Conservation (phyloP, 2,329 filamentous ascomycete genomes). For the Colletotrichum sp. region DNA sequence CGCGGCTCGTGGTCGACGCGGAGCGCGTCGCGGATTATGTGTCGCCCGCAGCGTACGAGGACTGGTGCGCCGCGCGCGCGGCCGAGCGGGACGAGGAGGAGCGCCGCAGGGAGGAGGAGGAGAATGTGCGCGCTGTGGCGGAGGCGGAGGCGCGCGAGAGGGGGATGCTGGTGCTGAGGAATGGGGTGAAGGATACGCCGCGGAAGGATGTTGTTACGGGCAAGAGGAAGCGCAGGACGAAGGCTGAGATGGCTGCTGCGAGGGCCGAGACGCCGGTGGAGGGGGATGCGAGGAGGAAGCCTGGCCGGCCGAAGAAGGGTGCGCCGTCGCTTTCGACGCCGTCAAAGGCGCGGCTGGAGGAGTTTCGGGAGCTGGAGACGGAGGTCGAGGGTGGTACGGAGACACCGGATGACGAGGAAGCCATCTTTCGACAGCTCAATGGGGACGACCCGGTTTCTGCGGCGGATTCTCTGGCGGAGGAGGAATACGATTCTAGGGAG, state of each 20-base stretch:
- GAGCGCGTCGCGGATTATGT: slow-evolving; percentile 62
- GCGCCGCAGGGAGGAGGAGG: slow-evolving; percentile 28
- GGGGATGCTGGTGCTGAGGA: neutral
- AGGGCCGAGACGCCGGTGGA: slow-evolving; percentile 27
- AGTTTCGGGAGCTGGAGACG: slow-evolving; percentile 28
- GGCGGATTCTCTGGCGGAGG: neutral
- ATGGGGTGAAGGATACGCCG: neutral
- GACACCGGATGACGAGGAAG: slow-evolving; percentile 26
- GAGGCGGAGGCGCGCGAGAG: neutral
- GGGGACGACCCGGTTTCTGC: neutral
- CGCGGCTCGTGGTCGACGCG: slow-evolving; percentile 49
- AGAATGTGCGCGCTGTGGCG: slow-evolving; percentile 13
- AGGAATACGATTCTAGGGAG: neutral
- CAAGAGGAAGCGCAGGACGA: neutral
- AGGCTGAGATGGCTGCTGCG: neutral
- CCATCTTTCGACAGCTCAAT: slow-evolving; percentile 9
- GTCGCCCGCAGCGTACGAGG: slow-evolving; percentile 59
- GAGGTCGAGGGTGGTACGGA: slow-evolving; percentile 27
- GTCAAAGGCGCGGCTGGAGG: slow-evolving; percentile 33
- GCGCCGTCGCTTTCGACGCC: slow-evolving; percentile 41
- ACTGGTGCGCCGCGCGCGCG: slow-evolving; percentile 56
- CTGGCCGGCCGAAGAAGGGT: slow-evolving; percentile 28
- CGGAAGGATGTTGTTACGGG: neutral
- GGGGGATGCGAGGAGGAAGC: slow-evolving; percentile 25
- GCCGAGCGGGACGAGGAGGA: slow-evolving; percentile 47